Conservation (phyloP, 495 filamentous ascomycete species). For the Trichoderma virens region DNA sequence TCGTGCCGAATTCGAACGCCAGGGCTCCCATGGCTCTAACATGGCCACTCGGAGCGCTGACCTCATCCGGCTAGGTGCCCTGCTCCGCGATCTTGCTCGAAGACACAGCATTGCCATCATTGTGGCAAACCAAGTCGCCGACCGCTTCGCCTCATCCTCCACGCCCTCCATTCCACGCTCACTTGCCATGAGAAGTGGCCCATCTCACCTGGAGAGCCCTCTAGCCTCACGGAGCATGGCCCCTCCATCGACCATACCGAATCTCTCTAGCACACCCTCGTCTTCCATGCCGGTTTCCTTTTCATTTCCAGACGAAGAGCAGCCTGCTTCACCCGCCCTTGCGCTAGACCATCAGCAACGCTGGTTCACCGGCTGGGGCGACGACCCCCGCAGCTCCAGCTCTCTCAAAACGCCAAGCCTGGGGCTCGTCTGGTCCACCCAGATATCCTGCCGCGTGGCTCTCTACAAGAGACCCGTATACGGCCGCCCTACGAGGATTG, state of each 20-base stretch:
- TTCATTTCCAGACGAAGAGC: conserved; percentile 23
- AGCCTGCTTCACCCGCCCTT: conserved; percentile 41
- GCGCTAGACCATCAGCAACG: conserved; percentile 81
- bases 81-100: conserved; percentile 66
- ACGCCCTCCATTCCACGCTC: conserved; percentile 11
- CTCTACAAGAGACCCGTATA: conserved; percentile 55
- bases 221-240: conserved; percentile 27
- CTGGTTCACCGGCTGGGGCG: conserved; percentile 94
- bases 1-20: conserved; percentile 72
- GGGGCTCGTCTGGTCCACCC: conserved; percentile 84
- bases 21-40: conserved; percentile 28
- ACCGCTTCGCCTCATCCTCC: conserved; percentile 52
- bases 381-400: conserved; percentile 33
- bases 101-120: conserved; percentile 73
- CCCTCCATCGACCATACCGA: conserved; percentile 8
- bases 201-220: conserved; percentile 27
- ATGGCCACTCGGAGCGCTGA: conserved; percentile 59
- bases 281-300: conserved; percentile 21
- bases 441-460: conserved; percentile 74
- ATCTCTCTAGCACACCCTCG: conserved; percentile 15
- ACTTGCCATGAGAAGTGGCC: background rate
- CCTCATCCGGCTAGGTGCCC: conserved; percentile 66
- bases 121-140: conserved; percentile 91
- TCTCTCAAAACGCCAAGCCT: conserved; percentile 75
- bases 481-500: conserved; percentile 19